These are phyloP conservation scores for Malassezia psittaci DNA, from an alignment of 1,284 basidiomycete genomes.

Conservation along the genomic window DNA sequence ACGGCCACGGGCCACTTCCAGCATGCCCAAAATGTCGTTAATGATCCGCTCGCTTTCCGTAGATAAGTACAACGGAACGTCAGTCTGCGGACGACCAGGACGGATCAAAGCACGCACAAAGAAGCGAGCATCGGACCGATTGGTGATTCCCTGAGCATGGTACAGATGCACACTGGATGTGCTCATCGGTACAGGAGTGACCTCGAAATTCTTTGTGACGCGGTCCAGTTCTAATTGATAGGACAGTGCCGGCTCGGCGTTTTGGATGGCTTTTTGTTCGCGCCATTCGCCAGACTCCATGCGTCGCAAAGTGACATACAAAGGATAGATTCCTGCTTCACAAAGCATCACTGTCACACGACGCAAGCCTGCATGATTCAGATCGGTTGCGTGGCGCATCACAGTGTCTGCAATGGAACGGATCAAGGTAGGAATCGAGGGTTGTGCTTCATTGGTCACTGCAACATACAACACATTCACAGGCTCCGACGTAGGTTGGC, in stretches of 20 bases:
- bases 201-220: conserved; percentile 80
- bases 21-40: conserved; percentile 82
- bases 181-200: conserved; percentile 64
- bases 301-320: conserved; percentile 78
- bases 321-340: conserved; percentile 79
- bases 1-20: conserved; percentile 56
- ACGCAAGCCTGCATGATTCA: conserved; percentile 71
- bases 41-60: conserved; percentile 95
- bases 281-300: conserved; percentile 64
- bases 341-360: conserved; percentile 87
- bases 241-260: conserved; percentile 94
- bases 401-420: conserved; percentile 58
- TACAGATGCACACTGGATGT: conserved; percentile 69
- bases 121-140: conserved; percentile 85
- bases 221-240: conserved; percentile 96
- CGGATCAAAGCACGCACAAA: conserved; percentile 82
- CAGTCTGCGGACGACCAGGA: conserved; percentile 80
- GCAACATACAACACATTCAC: conserved; percentile 67
- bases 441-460: conserved; percentile 49
- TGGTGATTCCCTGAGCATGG: conserved; percentile 86
- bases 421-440: neutral
- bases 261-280: conserved; percentile 92
- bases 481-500: conserved; percentile 19
- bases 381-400: conserved; percentile 63
- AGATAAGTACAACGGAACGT: conserved; percentile 91